Evolutionary conservation across 352 stramenopile genomes (phyloP).

Genomic region (Pythium periplocum): DNA sequence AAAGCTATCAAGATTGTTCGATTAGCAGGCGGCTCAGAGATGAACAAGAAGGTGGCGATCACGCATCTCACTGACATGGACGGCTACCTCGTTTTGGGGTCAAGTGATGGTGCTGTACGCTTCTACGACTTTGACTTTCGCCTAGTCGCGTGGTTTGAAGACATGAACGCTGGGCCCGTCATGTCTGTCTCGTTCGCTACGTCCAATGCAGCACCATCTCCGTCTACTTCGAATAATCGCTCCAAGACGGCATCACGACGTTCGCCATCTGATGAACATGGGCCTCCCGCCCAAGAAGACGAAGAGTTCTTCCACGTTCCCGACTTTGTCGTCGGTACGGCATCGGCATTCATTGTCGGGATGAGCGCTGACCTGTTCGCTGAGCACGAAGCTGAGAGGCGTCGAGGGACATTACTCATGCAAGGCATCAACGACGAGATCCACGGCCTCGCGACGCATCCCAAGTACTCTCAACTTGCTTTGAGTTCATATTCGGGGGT

Average conservation of each 20-base stretch:
- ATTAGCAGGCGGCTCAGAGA: constrained; percentile 42
- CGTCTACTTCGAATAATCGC: neutral
- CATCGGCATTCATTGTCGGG: constrained; percentile 82
- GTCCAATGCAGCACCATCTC: constrained; percentile 8
- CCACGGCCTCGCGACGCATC: constrained; percentile 71
- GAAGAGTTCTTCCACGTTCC: constrained; percentile 66
- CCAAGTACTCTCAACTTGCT: constrained; percentile 62
- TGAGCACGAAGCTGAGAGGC: constrained; percentile 79
- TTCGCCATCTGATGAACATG: constrained; percentile 4
- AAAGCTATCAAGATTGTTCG: constrained; percentile 83
- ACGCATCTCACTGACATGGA: constrained; percentile 76
- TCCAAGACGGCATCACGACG: neutral
- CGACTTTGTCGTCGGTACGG: constrained; percentile 90
- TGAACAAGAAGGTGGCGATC: constrained; percentile 44
- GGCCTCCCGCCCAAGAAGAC: constrained; percentile 15
- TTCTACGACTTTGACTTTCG: constrained; percentile 94
- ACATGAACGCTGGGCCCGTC: constrained; percentile 87
- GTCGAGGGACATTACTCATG: constrained; percentile 87
- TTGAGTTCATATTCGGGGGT: constrained; percentile 79
- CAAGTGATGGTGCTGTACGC: constrained; percentile 85
- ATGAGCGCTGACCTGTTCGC: constrained; percentile 76
- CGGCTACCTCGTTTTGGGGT: constrained; percentile 87
- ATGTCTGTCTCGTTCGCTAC: constrained; percentile 85
- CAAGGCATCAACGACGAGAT: constrained; percentile 90
- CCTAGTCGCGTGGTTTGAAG: constrained; percentile 92